A percentile compares a stretch with the other conserved stretches of the same genome.
These are phyloP conservation scores for Chrysosporium queenslandicum DNA, from an alignment of 2,329 filamentous ascomycete species.

Conservation along the genomic window DNA sequence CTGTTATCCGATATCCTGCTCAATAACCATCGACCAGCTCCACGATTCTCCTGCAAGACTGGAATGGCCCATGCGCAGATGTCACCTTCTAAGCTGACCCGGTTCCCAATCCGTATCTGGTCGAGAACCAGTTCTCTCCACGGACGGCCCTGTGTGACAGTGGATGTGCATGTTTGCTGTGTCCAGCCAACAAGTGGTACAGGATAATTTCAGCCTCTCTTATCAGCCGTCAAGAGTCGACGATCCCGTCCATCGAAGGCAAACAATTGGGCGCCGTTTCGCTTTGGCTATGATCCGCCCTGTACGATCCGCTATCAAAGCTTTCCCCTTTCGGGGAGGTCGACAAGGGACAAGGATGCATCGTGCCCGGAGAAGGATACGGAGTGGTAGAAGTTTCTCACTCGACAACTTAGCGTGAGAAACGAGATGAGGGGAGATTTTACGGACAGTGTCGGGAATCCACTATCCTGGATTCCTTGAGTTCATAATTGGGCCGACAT, in stretches of 20 bases:
- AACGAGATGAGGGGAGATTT: constrained; percentile 10
- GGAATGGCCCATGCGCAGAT: constrained; percentile 4
- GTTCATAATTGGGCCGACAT: background rate
- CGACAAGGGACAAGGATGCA: constrained; percentile 1
- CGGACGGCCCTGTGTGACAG: background rate
- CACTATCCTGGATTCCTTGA: constrained; percentile 4
- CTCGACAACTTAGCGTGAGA: constrained; percentile 4
- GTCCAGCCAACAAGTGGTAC: background rate
- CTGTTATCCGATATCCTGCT: background rate
- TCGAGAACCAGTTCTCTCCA: background rate
- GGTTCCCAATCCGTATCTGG: constrained; percentile 2
- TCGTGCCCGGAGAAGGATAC: background rate
- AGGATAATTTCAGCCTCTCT: too few species aligned
- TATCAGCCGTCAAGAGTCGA: too few species aligned
- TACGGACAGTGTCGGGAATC: constrained; percentile 9
- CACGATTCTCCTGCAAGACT: background rate
- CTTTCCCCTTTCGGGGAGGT: constrained; percentile 1
- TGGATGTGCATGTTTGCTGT: background rate
- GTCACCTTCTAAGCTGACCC: constrained; percentile 6
- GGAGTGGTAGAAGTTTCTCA: background rate
- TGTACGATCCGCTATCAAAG: background rate
- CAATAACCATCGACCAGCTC: background rate
- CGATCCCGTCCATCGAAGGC: background rate
- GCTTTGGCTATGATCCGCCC: background rate
- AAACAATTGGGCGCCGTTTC: background rate